Evolutionary conservation across 2,329 filamentous ascomycete species (phyloP).

Genomic region (Fusarium vanettenii): DNA sequence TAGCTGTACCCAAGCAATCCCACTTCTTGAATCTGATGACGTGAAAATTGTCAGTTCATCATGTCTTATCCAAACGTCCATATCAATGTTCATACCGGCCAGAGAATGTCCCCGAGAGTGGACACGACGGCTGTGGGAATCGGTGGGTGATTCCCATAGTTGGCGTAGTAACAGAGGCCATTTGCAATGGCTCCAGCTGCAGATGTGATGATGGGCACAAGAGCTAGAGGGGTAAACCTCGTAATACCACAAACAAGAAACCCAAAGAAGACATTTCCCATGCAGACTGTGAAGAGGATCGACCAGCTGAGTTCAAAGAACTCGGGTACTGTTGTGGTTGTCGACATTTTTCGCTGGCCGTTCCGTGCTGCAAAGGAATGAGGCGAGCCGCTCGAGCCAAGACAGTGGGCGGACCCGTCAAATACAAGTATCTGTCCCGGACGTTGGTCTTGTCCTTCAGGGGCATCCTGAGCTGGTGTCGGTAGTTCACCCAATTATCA

Average conservation of each 20-base stretch:
- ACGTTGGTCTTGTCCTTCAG: background rate
- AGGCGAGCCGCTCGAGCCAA: background rate
- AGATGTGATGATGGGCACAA: conserved; percentile 53
- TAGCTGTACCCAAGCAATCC: background rate
- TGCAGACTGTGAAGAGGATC: conserved; percentile 56
- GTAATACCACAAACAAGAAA: conserved; percentile 50
- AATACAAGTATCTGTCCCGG: background rate
- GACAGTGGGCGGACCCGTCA: background rate
- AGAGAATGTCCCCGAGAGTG: conserved; percentile 45
- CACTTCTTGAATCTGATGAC: conserved; percentile 25
- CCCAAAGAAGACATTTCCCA: conserved; percentile 52
- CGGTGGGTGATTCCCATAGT: conserved; percentile 42
- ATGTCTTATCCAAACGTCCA: background rate
- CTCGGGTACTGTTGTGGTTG: conserved; percentile 16
- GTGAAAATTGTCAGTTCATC: background rate
- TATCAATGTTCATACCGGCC: conserved; percentile 50
- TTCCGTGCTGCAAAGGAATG: background rate
- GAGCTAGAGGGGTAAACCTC: conserved; percentile 28
- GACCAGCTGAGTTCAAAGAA: conserved; percentile 57
- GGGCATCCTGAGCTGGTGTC: background rate
- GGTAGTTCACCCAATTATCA: background rate
- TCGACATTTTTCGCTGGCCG: background rate
- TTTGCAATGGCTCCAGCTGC: conserved; percentile 52
- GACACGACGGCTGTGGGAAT: conserved; percentile 37
- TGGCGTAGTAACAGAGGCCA: conserved; percentile 55